Evolutionary conservation across 1,284 basidiomycete species (phyloP).

Genomic region (Cryptococcus wingfieldii): DNA sequence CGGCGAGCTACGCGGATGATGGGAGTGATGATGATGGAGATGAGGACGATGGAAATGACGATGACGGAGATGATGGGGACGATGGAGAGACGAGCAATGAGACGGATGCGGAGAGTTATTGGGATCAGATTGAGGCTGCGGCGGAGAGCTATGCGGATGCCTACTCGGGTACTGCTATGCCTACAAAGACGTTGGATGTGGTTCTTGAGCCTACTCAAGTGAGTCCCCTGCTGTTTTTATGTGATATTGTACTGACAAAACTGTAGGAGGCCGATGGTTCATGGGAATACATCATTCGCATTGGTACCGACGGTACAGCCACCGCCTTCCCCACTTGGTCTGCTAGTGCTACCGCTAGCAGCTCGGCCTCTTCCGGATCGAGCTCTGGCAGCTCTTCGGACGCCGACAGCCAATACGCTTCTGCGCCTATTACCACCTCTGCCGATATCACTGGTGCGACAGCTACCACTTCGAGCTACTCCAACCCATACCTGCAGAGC

Average conservation of each 20-base stretch:
- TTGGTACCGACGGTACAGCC: conserved; percentile 45
- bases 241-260: neutral
- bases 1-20: neutral
- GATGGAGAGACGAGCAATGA: neutral
- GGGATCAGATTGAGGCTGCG: conserved; percentile 23
- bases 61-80: neutral
- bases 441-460: conserved; percentile 11
- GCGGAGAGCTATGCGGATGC: conserved; percentile 35
- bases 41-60: neutral
- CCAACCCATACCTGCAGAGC: conserved; percentile 27
- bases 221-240: conserved; percentile 6
- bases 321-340: conserved; percentile 38
- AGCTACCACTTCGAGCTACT: conserved; percentile 3
- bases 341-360: conserved; percentile 11
- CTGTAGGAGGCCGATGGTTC: conserved; percentile 41
- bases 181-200: conserved; percentile 47
- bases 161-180: conserved; percentile 34
- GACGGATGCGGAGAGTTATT: conserved; percentile 4
- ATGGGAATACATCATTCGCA: conserved; percentile 47
- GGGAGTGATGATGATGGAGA: neutral
- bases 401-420: conserved; percentile 5
- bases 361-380: neutral
- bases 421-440: conserved; percentile 14
- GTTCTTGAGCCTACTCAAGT: conserved; percentile 46
- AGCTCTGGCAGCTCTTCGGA: conserved; percentile 1